phyloP scores from a whole-genome alignment of 495 filamentous ascomycete species.

The Cercophora sp. region DNA sequence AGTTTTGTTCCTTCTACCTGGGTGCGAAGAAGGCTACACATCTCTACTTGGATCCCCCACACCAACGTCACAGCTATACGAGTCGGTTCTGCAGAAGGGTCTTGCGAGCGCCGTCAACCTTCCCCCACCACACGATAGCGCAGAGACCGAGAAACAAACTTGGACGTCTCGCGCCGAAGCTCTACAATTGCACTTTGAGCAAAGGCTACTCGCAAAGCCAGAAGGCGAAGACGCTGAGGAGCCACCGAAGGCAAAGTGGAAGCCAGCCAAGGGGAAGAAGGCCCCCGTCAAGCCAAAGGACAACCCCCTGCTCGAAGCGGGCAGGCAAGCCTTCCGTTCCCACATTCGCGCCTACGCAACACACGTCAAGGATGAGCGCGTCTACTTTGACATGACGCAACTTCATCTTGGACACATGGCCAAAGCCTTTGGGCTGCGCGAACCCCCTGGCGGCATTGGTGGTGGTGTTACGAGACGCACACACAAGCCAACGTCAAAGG shows the following conservation, averaged over 20 bases:
- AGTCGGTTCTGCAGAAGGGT: conserved; percentile 53
- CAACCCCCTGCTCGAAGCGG: conserved; percentile 58
- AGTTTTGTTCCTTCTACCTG: conserved; percentile 82
- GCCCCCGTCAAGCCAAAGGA: conserved; percentile 12
- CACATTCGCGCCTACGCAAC: conserved; percentile 94
- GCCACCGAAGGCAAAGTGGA: conserved; percentile 19
- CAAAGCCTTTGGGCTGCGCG: conserved; percentile 85
- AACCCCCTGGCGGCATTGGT: conserved; percentile 78
- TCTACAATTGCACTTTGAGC: conserved; percentile 48
- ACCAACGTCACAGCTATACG: conserved; percentile 37
- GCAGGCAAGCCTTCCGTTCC: conserved; percentile 77
- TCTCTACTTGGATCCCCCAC: conserved; percentile 55
- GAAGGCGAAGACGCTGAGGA: conserved; percentile 10
- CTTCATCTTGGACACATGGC: conserved; percentile 91
- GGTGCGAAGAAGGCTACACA: conserved; percentile 85
- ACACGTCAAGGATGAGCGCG: conserved; percentile 76
- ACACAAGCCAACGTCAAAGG: conserved; percentile 25
- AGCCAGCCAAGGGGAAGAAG: conserved; percentile 18
- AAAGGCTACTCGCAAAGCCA: conserved; percentile 36
- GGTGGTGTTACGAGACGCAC: conserved; percentile 40
- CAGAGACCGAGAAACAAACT: conserved; percentile 30
- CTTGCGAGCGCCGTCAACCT: conserved; percentile 41
- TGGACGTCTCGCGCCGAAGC: conserved; percentile 43
- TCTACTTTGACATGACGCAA: conserved; percentile 80
- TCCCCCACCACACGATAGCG: conserved; percentile 17